A percentile compares a stretch with the other conserved stretches of the same genome.
Conservation (phyloP, 441 rosid species). For the Syzygium malaccense region DNA sequence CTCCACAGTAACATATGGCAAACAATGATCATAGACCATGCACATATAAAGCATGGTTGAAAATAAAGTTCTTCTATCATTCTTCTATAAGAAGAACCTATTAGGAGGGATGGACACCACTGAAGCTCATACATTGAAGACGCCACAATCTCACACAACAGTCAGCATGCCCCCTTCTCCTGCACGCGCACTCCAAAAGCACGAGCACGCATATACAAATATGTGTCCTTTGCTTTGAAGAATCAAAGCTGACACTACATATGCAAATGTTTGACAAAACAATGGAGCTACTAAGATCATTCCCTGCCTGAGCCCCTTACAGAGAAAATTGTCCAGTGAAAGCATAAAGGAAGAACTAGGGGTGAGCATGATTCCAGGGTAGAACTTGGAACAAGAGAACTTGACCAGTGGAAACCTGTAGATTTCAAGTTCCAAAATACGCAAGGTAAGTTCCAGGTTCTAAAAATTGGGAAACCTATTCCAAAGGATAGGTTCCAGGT, state of each 20-base stretch:
- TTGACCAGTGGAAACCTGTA: too few species aligned
- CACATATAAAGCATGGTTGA: not conserved
- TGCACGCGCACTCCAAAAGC: not conserved
- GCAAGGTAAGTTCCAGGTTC: too few species aligned
- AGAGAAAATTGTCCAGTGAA: not conserved
- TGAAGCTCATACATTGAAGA: not conserved
- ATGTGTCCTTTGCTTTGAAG: not conserved
- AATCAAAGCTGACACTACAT: not conserved
- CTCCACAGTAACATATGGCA: not conserved
- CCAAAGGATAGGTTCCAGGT: too few species aligned
- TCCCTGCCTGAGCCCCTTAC: not conserved
- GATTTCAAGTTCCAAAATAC: too few species aligned
- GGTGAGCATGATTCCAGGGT: too few species aligned
- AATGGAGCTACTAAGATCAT: not conserved
- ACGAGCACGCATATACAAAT: not conserved
- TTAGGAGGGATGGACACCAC: not conserved
- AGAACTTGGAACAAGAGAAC: too few species aligned
- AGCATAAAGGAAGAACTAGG: not conserved
- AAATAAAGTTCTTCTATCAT: not conserved
- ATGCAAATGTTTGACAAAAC: not conserved
- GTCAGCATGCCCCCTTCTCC: not conserved
- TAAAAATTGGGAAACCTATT: too few species aligned
- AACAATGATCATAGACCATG: not conserved
- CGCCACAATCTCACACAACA: not conserved
- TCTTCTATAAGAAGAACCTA: not conserved